A percentile compares a stretch with the other conserved stretches of the same genome.
These are phyloP conservation scores for Silene noctiflora DNA, from an alignment of 179 eudicot genomes.

Conservation along the genomic window DNA sequence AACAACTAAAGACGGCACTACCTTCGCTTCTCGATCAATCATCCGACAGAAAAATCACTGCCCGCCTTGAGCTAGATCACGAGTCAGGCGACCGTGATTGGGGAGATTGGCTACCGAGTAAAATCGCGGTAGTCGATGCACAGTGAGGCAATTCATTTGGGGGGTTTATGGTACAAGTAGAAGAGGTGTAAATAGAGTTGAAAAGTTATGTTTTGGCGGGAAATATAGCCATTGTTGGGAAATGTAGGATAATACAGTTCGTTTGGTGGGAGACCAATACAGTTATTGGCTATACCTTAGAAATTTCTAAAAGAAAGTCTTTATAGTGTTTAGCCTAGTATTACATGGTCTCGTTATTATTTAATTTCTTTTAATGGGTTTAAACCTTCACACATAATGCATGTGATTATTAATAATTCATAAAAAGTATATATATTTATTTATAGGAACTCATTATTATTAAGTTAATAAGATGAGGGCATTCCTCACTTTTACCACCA, in stretches of 20 bases:
- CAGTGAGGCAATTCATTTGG: conserved; percentile 13
- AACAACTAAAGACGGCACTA: conserved; percentile 41
- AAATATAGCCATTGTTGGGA: conserved; percentile 22
- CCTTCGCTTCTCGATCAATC: conserved; percentile 16
- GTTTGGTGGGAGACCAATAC: conserved; percentile 29
- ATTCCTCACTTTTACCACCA: conserved; percentile 25
- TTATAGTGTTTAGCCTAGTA: neutral
- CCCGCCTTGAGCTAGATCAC: conserved; percentile 51
- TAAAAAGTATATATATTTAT: conserved; percentile 8
- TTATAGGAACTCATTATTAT: conserved; percentile 18
- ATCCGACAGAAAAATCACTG: conserved; percentile 30
- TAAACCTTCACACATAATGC: conserved; percentile 12
- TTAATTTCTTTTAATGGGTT: conserved; percentile 20
- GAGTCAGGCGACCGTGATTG: conserved; percentile 32
- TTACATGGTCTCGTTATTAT: conserved; percentile 28
- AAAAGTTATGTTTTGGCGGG: conserved; percentile 38
- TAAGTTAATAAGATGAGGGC: conserved; percentile 28
- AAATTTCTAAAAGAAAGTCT: conserved; percentile 22
- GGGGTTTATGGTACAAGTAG: conserved; percentile 23
- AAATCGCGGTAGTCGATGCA: conserved; percentile 35
- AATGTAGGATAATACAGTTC: conserved; percentile 29
- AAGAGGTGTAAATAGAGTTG: conserved; percentile 35
- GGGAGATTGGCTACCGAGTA: conserved; percentile 71
- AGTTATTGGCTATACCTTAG: conserved; percentile 11
- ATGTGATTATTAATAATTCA: conserved; percentile 9